A percentile compares a stretch with the other conserved stretches of the same genome.
Evolutionary conservation across 495 filamentous ascomycete species (phyloP).

Genomic region (Penicillium daleae): DNA sequence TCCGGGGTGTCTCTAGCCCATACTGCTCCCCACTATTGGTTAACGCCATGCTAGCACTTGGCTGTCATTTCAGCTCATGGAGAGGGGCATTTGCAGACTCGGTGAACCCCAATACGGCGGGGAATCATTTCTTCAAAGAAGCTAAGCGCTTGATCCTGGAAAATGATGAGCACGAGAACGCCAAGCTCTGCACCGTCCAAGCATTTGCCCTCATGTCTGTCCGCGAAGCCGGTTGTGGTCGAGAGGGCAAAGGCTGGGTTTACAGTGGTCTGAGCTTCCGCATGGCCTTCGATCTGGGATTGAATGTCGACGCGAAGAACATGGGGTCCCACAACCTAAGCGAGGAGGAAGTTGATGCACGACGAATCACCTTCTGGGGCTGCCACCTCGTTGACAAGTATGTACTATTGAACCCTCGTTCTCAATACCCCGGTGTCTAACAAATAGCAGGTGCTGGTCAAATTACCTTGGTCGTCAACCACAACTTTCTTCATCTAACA

Average conservation of each 20-base stretch:
- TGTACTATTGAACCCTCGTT: conserved; percentile 17
- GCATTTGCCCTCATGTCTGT: conserved; percentile 96
- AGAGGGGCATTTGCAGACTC: conserved; percentile 68
- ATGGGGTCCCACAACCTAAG: conserved; percentile 63
- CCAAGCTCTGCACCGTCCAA: conserved; percentile 91
- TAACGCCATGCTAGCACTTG: conserved; percentile 94
- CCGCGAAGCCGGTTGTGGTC: conserved; percentile 90
- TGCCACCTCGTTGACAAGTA: conserved; percentile 96
- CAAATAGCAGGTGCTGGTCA: conserved; percentile 75
- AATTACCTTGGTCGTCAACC: conserved; percentile 95
- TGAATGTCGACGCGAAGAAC: conserved; percentile 82
- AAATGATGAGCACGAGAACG: conserved; percentile 91
- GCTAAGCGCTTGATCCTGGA: conserved; percentile 88
- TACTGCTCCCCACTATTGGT: conserved; percentile 92
- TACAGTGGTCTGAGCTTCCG: conserved; percentile 98
- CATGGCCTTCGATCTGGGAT: conserved; percentile 94
- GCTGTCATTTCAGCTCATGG: conserved; percentile 91
- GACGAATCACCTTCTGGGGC: conserved; percentile 96
- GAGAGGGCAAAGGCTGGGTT: conserved; percentile 96
- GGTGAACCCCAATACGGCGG: conserved; percentile 80
- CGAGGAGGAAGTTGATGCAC: conserved; percentile 85
- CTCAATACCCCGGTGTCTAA: conserved; percentile 19
- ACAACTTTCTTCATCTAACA: conserved; percentile 75
- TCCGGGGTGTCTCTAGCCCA: conserved; percentile 60
- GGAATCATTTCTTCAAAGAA: conserved; percentile 96